A percentile compares a stretch with the other conserved stretches of the same genome.
Conservation (phyloP, 345 rosid species). For the Microcos paniculata region DNA sequence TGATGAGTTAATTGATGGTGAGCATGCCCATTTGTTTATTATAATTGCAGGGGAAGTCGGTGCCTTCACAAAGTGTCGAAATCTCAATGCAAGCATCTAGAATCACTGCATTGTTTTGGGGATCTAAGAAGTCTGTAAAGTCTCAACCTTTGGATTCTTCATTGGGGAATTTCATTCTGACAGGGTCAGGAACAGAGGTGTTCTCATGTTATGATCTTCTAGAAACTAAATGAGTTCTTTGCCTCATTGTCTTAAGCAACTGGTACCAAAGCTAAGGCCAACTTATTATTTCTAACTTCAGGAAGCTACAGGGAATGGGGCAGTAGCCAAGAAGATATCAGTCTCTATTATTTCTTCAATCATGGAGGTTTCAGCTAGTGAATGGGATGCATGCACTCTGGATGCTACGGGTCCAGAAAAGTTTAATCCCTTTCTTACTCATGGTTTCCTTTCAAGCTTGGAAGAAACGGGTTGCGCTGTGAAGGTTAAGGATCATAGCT, state of each 20-base stretch:
- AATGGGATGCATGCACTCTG: slow-evolving; percentile 83
- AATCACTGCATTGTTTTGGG: slow-evolving; percentile 75
- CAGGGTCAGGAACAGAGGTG: slow-evolving; percentile 57
- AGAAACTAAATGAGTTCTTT: neutral
- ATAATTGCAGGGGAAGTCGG: slow-evolving; percentile 44
- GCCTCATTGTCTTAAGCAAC: neutral
- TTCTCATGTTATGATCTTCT: slow-evolving; percentile 22
- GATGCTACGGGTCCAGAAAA: slow-evolving; percentile 67
- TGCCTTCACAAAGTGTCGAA: slow-evolving; percentile 18
- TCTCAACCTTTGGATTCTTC: slow-evolving; percentile 47
- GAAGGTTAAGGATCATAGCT: slow-evolving; percentile 47
- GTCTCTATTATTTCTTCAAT: slow-evolving; percentile 70
- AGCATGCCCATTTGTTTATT: neutral
- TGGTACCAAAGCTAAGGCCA: slow-evolving; percentile 8
- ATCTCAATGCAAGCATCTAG: slow-evolving; percentile 28
- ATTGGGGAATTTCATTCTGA: slow-evolving; percentile 49
- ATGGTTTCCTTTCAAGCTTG: slow-evolving; percentile 81
- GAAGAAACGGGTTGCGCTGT: slow-evolving; percentile 71
- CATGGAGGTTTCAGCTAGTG: slow-evolving; percentile 55
- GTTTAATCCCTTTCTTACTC: slow-evolving; percentile 74
- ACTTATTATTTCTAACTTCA: slow-evolving; percentile 26
- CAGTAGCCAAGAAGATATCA: slow-evolving; percentile 38
- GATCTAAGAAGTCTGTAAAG: slow-evolving; percentile 54
- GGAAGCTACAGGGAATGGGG: slow-evolving; percentile 36
- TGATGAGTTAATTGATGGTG: neutral